Evolutionary conservation across 768 basidiomycete genomes (phyloP).

Genomic region (Boletus sp.): DNA sequence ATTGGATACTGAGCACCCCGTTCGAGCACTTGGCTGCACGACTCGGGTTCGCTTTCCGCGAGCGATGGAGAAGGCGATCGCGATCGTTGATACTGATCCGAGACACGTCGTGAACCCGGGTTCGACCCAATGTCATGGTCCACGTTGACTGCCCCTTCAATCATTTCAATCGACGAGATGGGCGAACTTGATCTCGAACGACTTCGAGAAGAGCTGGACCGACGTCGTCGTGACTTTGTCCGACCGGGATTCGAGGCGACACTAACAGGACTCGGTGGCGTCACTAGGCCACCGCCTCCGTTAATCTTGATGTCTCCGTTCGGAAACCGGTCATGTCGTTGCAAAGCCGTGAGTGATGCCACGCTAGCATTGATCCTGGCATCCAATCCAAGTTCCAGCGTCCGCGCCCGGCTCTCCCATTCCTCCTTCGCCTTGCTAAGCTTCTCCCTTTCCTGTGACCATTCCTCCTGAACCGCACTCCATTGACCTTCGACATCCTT

Average conservation of each 20-base stretch:
- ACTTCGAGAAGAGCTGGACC: slow-evolving; percentile 40
- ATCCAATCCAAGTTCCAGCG: slow-evolving; percentile 53
- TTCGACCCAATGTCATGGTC: slow-evolving; percentile 17
- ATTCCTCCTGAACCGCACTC: slow-evolving; percentile 74
- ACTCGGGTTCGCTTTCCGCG: slow-evolving; percentile 30
- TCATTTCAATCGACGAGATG: slow-evolving; percentile 33
- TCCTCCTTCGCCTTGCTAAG: slow-evolving; percentile 72
- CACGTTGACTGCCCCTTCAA: slow-evolving; percentile 25
- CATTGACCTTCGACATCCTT: slow-evolving; percentile 76
- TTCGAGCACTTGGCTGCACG: slow-evolving; percentile 16
- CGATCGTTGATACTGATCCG: slow-evolving; percentile 23
- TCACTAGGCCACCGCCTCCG: slow-evolving; percentile 54
- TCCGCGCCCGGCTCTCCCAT: slow-evolving; percentile 64
- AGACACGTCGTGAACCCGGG: slow-evolving; percentile 23
- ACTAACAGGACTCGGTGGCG: slow-evolving; percentile 74
- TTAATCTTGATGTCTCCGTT: slow-evolving; percentile 31
- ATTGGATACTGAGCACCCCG: slow-evolving; percentile 26
- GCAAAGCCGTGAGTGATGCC: slow-evolving; percentile 28
- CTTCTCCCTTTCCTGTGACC: slow-evolving; percentile 76
- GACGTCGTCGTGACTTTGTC: slow-evolving; percentile 39
- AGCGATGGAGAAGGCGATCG: slow-evolving; percentile 32
- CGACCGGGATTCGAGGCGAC: slow-evolving; percentile 58
- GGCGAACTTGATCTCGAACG: slow-evolving; percentile 36
- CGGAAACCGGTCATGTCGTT: slow-evolving; percentile 39
- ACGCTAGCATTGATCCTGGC: slow-evolving; percentile 37